Evolutionary conservation across 768 basidiomycete genomes (phyloP).

Genomic region (Botryobasidium botryosum): DNA sequence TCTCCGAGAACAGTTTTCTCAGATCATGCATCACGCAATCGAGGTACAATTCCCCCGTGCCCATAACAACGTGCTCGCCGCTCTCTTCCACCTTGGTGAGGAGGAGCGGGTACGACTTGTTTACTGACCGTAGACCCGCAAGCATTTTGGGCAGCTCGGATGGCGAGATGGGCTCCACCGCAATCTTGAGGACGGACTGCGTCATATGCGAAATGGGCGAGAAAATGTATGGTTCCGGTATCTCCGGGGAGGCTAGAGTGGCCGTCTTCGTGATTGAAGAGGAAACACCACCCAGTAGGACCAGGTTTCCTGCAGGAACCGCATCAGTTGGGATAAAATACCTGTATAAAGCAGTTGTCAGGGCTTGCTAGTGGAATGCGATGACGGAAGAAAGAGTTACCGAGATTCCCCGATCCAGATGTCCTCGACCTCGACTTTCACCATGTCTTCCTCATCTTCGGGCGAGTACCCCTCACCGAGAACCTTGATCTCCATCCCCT

Average conservation of each 20-base stretch:
- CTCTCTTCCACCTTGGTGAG: constrained; percentile 96
- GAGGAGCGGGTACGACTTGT: constrained; percentile 92
- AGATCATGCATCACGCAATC: constrained; percentile 97
- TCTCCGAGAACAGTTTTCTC: constrained; percentile 81
- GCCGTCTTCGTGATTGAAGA: constrained; percentile 91
- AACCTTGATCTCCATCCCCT: constrained; percentile 81
- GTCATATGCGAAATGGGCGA: constrained; percentile 93
- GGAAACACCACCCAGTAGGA: constrained; percentile 85
- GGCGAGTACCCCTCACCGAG: constrained; percentile 94
- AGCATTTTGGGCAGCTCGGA: constrained; percentile 99
- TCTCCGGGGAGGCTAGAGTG: constrained; percentile 55
- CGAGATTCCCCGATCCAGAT: constrained; percentile 85
- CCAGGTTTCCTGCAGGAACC: constrained; percentile 79
- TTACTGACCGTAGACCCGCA: constrained; percentile 87
- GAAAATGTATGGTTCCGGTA: constrained; percentile 85
- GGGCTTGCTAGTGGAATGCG: neutral
- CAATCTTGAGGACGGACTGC: constrained; percentile 90
- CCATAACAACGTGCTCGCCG: constrained; percentile 92
- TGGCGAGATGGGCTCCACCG: constrained; percentile 94
- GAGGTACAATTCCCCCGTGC: constrained; percentile 92
- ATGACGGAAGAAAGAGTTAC: constrained; percentile 26
- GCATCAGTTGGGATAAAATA: constrained; percentile 85
- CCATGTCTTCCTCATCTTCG: constrained; percentile 99
- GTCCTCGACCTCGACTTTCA: constrained; percentile 64
- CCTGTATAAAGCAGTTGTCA: constrained; percentile 25